phyloP scores from a whole-genome alignment of 2,329 filamentous ascomycete species.

The Cytospora paraplurivora region DNA sequence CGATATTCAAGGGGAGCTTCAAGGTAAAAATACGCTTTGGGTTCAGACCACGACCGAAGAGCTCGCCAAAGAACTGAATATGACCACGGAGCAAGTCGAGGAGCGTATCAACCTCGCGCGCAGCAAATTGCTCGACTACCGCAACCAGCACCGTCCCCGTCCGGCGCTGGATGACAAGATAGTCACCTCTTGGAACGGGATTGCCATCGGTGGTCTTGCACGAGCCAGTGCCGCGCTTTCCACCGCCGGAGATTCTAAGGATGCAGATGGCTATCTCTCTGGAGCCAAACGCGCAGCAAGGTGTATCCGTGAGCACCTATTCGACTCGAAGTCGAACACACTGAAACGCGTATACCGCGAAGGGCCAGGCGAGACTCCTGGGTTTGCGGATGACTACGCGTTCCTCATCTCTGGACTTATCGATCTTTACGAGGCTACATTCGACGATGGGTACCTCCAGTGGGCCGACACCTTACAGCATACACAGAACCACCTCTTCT shows the following conservation, averaged over 20 bases:
- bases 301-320: slow-evolving; percentile 73
- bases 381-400: slow-evolving; percentile 88
- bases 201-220: slow-evolving; percentile 76
- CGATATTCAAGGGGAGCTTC: slow-evolving; percentile 85
- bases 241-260: slow-evolving; percentile 51
- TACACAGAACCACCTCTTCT: slow-evolving; percentile 72
- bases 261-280: slow-evolving; percentile 60
- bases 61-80: slow-evolving; percentile 70
- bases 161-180: slow-evolving; percentile 84
- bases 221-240: slow-evolving; percentile 66
- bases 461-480: slow-evolving; percentile 79
- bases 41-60: slow-evolving; percentile 65
- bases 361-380: slow-evolving; percentile 63
- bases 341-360: slow-evolving; percentile 75
- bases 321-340: slow-evolving; percentile 60
- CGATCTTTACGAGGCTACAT: slow-evolving; percentile 77
- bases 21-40: slow-evolving; percentile 81
- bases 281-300: slow-evolving; percentile 66
- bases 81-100: slow-evolving; percentile 67
- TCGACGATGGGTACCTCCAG: slow-evolving; percentile 70
- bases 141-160: slow-evolving; percentile 69
- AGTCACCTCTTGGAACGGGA: slow-evolving; percentile 81
- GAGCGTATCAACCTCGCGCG: slow-evolving; percentile 66
- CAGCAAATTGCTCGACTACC: slow-evolving; percentile 65
- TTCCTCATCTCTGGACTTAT: slow-evolving; percentile 78